These are phyloP conservation scores for Thozetella sp. DNA, from an alignment of 495 filamentous ascomycete species.

Conservation along the genomic window DNA sequence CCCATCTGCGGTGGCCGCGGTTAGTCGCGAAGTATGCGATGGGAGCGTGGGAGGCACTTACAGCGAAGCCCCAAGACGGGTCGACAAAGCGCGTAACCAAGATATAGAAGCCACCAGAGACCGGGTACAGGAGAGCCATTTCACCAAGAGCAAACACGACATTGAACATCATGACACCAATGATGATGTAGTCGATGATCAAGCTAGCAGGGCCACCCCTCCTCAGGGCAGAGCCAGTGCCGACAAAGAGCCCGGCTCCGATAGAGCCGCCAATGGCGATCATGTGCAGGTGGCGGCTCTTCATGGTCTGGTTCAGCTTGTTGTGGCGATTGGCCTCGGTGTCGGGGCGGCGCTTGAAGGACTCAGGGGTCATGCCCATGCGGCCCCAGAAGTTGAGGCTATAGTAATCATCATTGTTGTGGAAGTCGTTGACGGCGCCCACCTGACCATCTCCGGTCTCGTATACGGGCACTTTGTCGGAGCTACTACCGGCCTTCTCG, in stretches of 20 bases:
- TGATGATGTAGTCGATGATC: slow-evolving; percentile 55
- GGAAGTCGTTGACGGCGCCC: neutral
- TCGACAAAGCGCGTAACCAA: slow-evolving; percentile 78
- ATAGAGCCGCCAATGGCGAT: slow-evolving; percentile 77
- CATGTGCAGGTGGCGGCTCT: slow-evolving; percentile 71
- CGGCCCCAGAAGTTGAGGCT: neutral
- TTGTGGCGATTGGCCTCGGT: slow-evolving; percentile 29
- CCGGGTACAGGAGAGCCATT: slow-evolving; percentile 72
- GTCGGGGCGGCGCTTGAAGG: slow-evolving; percentile 38
- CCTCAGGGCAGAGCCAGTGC: slow-evolving; percentile 47
- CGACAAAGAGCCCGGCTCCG: slow-evolving; percentile 64
- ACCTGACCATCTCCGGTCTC: no score
- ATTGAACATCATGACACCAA: slow-evolving; percentile 58
- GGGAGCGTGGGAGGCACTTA: no score
- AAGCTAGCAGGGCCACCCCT: slow-evolving; percentile 49
- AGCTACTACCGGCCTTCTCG: no score
- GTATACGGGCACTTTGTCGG: no score
- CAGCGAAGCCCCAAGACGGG: slow-evolving; percentile 80
- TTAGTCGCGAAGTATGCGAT: no score
- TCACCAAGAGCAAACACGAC: slow-evolving; percentile 73
- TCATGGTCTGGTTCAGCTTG: slow-evolving; percentile 60
- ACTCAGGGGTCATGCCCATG: slow-evolving; percentile 15
- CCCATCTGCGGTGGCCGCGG: no score
- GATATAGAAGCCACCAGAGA: slow-evolving; percentile 60
- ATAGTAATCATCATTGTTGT: neutral